phyloP scores from a whole-genome alignment of 306 rosid species.

The Cajanus cajan region DNA sequence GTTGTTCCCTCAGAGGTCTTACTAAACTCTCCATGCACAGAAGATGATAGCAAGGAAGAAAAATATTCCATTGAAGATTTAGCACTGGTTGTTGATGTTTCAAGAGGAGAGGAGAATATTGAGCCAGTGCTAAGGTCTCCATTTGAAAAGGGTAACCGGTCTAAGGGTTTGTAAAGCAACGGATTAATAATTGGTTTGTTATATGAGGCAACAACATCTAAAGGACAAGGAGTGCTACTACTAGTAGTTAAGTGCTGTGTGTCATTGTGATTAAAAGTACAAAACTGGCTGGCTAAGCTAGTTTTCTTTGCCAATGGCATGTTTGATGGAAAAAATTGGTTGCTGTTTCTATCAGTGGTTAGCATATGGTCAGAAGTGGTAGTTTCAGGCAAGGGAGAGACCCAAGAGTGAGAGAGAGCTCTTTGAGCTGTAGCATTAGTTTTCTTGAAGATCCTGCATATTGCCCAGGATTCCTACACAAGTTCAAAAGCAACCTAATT shows the following conservation, averaged over 20 bases:
- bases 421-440: conserved; percentile 75
- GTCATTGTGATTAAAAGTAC: conserved; percentile 31
- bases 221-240: conserved; percentile 27
- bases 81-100: conserved; percentile 21
- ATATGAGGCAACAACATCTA: conserved; percentile 40
- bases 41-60: conserved; percentile 65
- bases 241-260: conserved; percentile 29
- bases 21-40: conserved; percentile 49
- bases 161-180: conserved; percentile 39
- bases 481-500: neutral
- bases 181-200: conserved; percentile 45
- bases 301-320: conserved; percentile 43
- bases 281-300: conserved; percentile 38
- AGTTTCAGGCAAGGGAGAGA: conserved; percentile 53
- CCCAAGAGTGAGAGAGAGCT: conserved; percentile 75
- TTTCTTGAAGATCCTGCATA: conserved; percentile 96
- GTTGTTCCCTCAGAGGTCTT: conserved; percentile 18
- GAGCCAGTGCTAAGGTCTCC: conserved; percentile 42
- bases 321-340: conserved; percentile 42
- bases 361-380: conserved; percentile 36
- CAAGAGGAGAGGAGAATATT: conserved; percentile 44
- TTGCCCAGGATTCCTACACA: conserved; percentile 95
- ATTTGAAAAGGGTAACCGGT: conserved; percentile 41
- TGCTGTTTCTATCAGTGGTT: conserved; percentile 23
- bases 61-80: conserved; percentile 43